Conservation (phyloP, 1,284 basidiomycete species). For the Irpex lacteus region DNA sequence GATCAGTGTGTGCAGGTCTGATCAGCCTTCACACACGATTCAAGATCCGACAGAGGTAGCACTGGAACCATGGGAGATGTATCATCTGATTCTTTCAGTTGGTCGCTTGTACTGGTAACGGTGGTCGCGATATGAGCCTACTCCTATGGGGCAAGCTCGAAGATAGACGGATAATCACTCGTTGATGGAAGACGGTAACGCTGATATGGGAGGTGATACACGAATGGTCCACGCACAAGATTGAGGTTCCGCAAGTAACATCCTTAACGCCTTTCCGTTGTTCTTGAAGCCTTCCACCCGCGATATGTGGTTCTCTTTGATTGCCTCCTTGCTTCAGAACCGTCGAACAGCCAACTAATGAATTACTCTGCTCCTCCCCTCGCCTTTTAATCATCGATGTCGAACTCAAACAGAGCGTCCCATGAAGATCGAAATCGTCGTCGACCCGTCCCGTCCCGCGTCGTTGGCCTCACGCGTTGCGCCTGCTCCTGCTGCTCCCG, state of each 20-base stretch:
- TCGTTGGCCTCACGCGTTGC: conserved; percentile 61
- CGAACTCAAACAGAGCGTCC: conserved; percentile 72
- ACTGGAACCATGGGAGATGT: background rate
- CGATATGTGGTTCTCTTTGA: conserved; percentile 36
- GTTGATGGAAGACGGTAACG: background rate
- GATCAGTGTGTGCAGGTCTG: conserved; percentile 15
- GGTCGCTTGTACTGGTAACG: conserved; percentile 5
- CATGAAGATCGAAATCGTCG: conserved; percentile 97
- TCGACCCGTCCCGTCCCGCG: conserved; percentile 80
- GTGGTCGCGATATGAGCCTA: background rate
- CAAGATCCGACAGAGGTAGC: conserved; percentile 5
- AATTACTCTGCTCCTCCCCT: conserved; percentile 20
- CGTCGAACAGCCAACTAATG: conserved; percentile 64
- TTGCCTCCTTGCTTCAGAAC: conserved; percentile 38
- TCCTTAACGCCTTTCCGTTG: background rate
- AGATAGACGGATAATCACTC: background rate
- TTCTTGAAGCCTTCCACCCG: background rate
- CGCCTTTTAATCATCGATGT: conserved; percentile 10
- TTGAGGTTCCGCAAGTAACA: background rate
- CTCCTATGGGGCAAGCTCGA: background rate
- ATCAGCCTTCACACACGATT: conserved; percentile 14
- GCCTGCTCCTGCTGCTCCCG: conserved; percentile 56
- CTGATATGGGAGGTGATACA: background rate
- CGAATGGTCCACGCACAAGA: background rate
- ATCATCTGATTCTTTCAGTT: background rate